A percentile compares a stretch with the other conserved stretches of the same genome.
These are phyloP conservation scores for Prunus davidiana DNA, from an alignment of 306 rosid genomes.

Conservation along the genomic window DNA sequence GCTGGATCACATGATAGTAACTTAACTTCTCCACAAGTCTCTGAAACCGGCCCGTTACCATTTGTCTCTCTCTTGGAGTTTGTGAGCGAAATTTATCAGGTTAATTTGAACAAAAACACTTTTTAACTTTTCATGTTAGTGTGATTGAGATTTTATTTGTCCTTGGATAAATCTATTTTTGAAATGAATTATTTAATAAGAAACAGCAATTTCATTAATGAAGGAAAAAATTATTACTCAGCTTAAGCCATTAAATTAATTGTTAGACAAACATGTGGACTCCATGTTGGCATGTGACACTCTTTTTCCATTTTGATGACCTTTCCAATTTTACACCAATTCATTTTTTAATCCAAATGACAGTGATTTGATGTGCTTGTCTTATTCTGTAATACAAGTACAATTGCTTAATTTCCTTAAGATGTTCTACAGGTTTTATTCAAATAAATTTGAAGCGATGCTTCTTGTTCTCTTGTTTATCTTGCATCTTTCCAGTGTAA, in stretches of 20 bases:
- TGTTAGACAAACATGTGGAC: neutral
- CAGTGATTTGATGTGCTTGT: slow-evolving; percentile 5
- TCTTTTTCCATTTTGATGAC: neutral
- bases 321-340: neutral
- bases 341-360: neutral
- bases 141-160: neutral
- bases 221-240: neutral
- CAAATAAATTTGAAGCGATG: neutral
- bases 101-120: slow-evolving; percentile 31
- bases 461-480: neutral
- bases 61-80: slow-evolving; percentile 89
- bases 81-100: slow-evolving; percentile 92
- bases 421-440: neutral
- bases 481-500: neutral
- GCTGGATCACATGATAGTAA: slow-evolving; percentile 63
- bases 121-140: neutral
- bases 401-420: neutral
- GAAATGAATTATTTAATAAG: neutral
- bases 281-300: neutral
- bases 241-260: neutral
- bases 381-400: neutral
- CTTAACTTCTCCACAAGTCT: slow-evolving; percentile 45
- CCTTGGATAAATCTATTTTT: neutral
- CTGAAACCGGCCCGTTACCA: slow-evolving; percentile 48
- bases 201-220: neutral